phyloP scores from a whole-genome alignment of 768 basidiomycete species.

The Phylloporus arenicola region DNA sequence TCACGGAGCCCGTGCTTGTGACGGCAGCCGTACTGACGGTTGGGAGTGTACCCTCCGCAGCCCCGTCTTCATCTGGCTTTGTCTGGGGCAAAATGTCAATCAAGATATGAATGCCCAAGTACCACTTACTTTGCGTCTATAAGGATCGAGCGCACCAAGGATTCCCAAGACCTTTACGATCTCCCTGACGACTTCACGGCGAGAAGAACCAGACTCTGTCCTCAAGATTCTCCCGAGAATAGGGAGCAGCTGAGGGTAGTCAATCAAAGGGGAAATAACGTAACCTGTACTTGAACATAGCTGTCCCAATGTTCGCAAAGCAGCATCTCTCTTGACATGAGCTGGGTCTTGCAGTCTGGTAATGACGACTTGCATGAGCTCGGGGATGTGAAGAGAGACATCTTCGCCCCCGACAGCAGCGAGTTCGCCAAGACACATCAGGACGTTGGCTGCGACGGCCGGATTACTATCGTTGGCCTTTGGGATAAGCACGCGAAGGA shows the following conservation, averaged over 20 bases:
- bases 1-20: conserved; percentile 52
- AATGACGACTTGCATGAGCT: conserved; percentile 88
- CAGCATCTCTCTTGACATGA: conserved; percentile 85
- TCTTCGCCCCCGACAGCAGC: conserved; percentile 93
- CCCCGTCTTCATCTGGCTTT: conserved; percentile 59
- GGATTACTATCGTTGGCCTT: conserved; percentile 86
- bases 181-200: conserved; percentile 89
- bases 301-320: conserved; percentile 90
- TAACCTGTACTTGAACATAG: conserved; percentile 94
- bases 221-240: conserved; percentile 79
- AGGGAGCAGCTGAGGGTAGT: conserved; percentile 86
- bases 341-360: conserved; percentile 86
- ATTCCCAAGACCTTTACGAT: conserved; percentile 95
- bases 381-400: conserved; percentile 72
- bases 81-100: conserved; percentile 32
- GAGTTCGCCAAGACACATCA: conserved; percentile 93
- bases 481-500: conserved; percentile 85
- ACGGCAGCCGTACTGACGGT: conserved; percentile 67
- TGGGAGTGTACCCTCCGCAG: conserved; percentile 52
- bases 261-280: conserved; percentile 84
- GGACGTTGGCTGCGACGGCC: conserved; percentile 84
- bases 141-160: conserved; percentile 93
- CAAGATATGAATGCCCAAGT: not conserved
- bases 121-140: conserved; percentile 74
- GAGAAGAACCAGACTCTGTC: conserved; percentile 68